These are phyloP conservation scores for Cladosporium sp. DNA, from an alignment of 2,329 filamentous ascomycete genomes.

Conservation along the genomic window DNA sequence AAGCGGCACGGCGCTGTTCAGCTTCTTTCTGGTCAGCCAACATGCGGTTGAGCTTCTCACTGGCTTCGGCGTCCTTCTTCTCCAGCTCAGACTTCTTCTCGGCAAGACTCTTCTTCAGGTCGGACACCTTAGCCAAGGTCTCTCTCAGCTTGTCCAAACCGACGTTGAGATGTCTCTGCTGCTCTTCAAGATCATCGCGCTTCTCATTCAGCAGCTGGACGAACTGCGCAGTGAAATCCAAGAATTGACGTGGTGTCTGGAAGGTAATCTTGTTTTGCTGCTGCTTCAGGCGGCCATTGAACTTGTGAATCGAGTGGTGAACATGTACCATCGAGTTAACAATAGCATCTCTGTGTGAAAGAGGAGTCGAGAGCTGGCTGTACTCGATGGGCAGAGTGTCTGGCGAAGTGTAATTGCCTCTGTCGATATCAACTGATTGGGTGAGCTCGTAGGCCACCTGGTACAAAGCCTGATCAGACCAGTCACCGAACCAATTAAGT, in stretches of 20 bases:
- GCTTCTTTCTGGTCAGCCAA: conserved; percentile 92
- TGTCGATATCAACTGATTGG: conserved; percentile 90
- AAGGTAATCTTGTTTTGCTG: conserved; percentile 91
- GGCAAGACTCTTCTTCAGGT: conserved; percentile 82
- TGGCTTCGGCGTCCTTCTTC: conserved; percentile 89
- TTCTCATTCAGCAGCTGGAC: conserved; percentile 97
- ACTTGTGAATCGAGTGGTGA: conserved; percentile 85
- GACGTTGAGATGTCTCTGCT: conserved; percentile 96
- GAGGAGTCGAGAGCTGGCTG: conserved; percentile 74
- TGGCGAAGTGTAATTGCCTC: conserved; percentile 76
- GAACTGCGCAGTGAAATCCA: conserved; percentile 97
- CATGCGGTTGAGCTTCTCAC: conserved; percentile 96
- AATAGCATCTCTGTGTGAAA: conserved; percentile 84
- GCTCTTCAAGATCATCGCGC: conserved; percentile 95
- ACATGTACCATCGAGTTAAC: conserved; percentile 99
- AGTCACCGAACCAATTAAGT: conserved; percentile 99
- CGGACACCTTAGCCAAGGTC: conserved; percentile 94
- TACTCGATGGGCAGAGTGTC: conserved; percentile 93
- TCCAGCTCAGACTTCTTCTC: conserved; percentile 93
- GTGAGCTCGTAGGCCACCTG: conserved; percentile 95
- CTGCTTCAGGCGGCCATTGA: conserved; percentile 82
- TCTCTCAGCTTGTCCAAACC: conserved; percentile 95
- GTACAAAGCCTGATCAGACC: conserved; percentile 98
- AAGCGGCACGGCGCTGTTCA: conserved; percentile 82
- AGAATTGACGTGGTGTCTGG: conserved; percentile 91